Base-by-base conservation (phyloP, 768 basidiomycete genomes). In the Tricholoma saponaceum region DNA sequence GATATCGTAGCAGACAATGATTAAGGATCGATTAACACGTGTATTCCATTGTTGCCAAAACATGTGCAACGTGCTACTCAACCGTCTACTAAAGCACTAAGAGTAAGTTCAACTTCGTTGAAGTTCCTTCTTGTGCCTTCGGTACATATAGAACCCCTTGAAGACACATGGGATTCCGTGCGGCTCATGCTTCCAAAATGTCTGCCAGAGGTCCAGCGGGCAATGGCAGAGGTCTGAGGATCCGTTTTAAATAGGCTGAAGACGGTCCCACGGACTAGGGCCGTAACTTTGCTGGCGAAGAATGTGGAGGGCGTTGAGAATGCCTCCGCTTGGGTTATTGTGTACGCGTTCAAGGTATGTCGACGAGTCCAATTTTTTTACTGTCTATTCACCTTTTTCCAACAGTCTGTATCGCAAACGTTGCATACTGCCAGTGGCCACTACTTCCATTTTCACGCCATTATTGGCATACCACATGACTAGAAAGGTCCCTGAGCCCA, bases 211-310 rank as follows among this genome's bases (percentile, higher is more conserved):
- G 81, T 92, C 2, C 89, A 89, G 65, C 75, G 89, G 23, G 84
- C 89, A 1, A 79, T 90, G 9, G 88, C 92, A 0, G 93, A 97
- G 66, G 91, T 92, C 3, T 97, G 92, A 95, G 91, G 86, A 0
- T 83, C 83, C 0, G 79, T 88, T 0, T 65, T 96, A 43, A 78
- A 95, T 51, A 80, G 90, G 62, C 72, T 95, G 53, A 90, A 91
- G 69, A 71, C 74, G 1, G 76, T 79, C 10, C 76, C 78, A 7
- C 75, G 89, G 28, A 82, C 81, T 54, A 75, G 77, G 50, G 82
- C 85, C 0, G 77, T 92, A 4, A 62, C 65, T 3, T 57, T 90
- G 14, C 74, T 95, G 66, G 79, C 79, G 1, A 70, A 74, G 28
- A 75, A 79, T 55, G 68, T 82, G 8, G 76, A 73, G 13, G 78